Evolutionary conservation across 371 early-diverging fungal species (phyloP).

Genomic region (Mucor piriformis): DNA sequence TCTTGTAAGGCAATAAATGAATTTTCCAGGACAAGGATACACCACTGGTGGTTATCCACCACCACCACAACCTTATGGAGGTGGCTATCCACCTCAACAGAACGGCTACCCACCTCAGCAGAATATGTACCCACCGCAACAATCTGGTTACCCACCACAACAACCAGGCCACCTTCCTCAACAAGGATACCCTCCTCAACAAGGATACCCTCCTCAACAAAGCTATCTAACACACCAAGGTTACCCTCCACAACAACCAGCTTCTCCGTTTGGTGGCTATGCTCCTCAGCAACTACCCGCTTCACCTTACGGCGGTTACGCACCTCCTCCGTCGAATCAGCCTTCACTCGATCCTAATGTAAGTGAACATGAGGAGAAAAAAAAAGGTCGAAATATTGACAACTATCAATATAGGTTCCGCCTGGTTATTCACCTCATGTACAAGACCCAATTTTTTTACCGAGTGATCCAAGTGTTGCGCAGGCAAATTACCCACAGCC

Average conservation of each 20-base stretch:
- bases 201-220: conserved; percentile 5
- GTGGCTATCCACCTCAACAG: conserved; percentile 11
- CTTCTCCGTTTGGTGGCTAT: conserved; percentile 2
- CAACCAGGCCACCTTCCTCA: background rate
- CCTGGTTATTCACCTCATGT: conserved; percentile 18
- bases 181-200: conserved; percentile 10
- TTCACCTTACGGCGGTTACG: conserved; percentile 9
- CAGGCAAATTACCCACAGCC: conserved; percentile 39
- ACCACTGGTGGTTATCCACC: conserved; percentile 22
- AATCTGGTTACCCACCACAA: conserved; percentile 17
- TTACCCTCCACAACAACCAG: background rate
- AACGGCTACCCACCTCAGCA: conserved; percentile 13
- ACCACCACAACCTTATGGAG: conserved; percentile 15
- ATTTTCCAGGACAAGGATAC: conserved; percentile 27
- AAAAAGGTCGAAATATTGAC: background rate
- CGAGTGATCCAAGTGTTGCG: conserved; percentile 22
- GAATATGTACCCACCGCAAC: conserved; percentile 4
- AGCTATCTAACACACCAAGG: too few relatives aligned
- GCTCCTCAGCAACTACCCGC: conserved; percentile 10
- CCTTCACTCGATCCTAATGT: conserved; percentile 3
- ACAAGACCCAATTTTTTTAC: conserved; percentile 28
- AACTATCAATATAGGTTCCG: background rate
- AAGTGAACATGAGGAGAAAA: background rate
- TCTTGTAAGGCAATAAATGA: conserved; percentile 11
- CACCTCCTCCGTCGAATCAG: conserved; percentile 12